A percentile compares a stretch with the other conserved stretches of the same genome.
Evolutionary conservation across 129 eudicot genomes (phyloP).

Genomic region (Smallanthus sonchifolius): DNA sequence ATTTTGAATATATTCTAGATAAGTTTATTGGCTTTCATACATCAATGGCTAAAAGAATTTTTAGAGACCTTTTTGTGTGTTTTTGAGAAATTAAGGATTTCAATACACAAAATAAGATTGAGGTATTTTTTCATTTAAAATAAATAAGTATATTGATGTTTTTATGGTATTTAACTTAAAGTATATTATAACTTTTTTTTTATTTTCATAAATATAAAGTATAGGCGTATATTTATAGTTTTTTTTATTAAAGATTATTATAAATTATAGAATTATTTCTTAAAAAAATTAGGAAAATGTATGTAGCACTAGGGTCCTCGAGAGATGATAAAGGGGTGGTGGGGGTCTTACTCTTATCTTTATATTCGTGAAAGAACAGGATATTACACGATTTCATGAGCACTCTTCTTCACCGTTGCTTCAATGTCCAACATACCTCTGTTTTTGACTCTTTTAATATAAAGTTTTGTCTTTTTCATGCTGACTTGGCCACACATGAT

Average conservation of each 20-base stretch:
- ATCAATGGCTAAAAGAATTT: too few relatives aligned
- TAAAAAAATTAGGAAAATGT: neutral
- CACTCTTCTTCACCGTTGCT: slow-evolving; percentile 50
- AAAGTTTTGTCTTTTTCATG: neutral
- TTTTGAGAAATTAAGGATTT: too few relatives aligned
- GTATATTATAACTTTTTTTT: too few relatives aligned
- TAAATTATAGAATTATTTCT: neutral
- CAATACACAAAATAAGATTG: too few relatives aligned
- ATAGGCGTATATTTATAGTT: neutral
- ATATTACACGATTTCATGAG: slow-evolving; percentile 33
- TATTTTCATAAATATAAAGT: too few relatives aligned
- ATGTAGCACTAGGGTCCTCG: neutral
- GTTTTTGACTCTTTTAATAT: neutral
- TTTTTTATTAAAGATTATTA: neutral
- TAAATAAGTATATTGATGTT: too few relatives aligned
- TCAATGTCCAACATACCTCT: slow-evolving; percentile 36
- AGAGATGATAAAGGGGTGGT: slow-evolving; percentile 29
- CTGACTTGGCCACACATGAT: slow-evolving; percentile 5
- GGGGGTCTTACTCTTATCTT: slow-evolving; percentile 20
- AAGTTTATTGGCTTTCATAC: too few relatives aligned
- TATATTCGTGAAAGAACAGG: slow-evolving; percentile 34
- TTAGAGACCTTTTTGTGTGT: too few relatives aligned
- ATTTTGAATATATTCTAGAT: too few relatives aligned
- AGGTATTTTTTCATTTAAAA: too few relatives aligned
- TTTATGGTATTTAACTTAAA: too few relatives aligned